A percentile compares a stretch with the other conserved stretches of the same genome.
These are phyloP conservation scores for Monilinia polystroma DNA, from an alignment of 2,329 filamentous ascomycete genomes.

Conservation along the genomic window DNA sequence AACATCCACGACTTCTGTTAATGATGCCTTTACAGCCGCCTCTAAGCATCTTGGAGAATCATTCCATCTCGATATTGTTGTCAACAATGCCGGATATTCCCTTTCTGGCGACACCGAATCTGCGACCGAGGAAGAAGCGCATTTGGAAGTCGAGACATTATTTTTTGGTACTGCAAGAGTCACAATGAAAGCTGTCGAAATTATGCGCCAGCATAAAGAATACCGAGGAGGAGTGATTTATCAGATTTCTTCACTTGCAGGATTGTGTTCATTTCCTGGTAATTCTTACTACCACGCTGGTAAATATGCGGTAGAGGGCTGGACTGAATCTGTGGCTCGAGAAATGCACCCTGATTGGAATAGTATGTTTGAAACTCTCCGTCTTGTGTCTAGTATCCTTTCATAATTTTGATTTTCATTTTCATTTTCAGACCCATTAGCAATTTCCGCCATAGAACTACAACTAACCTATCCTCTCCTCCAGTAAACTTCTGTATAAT, in stretches of 20 bases:
- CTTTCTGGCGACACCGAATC: slow-evolving; percentile 53
- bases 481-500: slow-evolving; percentile 44
- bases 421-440: background rate
- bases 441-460: background rate
- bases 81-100: slow-evolving; percentile 62
- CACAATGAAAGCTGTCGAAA: slow-evolving; percentile 42
- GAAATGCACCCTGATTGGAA: slow-evolving; percentile 44
- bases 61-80: slow-evolving; percentile 56
- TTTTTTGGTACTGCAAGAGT: slow-evolving; percentile 47
- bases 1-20: slow-evolving; percentile 43
- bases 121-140: slow-evolving; percentile 40
- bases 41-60: slow-evolving; percentile 44
- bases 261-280: slow-evolving; percentile 42
- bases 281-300: slow-evolving; percentile 44
- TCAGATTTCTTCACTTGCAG: slow-evolving; percentile 45
- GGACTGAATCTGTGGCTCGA: slow-evolving; percentile 41
- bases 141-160: slow-evolving; percentile 45
- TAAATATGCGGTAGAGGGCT: slow-evolving; percentile 46
- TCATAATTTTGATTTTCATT: background rate
- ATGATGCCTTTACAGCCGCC: slow-evolving; percentile 42
- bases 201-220: slow-evolving; percentile 43
- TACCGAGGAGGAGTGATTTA: slow-evolving; percentile 43
- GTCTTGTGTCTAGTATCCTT: background rate
- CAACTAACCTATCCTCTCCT: background rate
- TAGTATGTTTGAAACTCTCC: slow-evolving; percentile 26